Evolutionary conservation across 306 rosid genomes (phyloP), one percentile per base, ranked within the genome.

Genomic region (Cucurbita ficifolia): DNA sequence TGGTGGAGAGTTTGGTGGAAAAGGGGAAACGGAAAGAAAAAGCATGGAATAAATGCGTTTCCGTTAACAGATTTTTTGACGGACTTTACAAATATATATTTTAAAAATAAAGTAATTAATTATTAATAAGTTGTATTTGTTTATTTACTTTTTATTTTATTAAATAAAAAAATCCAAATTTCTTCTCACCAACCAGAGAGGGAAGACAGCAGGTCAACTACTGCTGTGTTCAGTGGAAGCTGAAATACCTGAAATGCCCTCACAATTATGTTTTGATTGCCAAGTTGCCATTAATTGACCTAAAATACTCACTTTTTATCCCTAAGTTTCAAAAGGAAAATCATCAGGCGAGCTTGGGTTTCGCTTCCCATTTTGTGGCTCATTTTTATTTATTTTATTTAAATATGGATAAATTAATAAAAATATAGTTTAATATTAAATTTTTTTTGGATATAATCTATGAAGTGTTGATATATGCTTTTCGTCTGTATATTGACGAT

Each of bases 21-120:
- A 65, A 65, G 5, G 42, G 19, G 17, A 21, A 5, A 6, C n/a
- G 36, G 53, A 49, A 11, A 62, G 36, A 48, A 17, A 82, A 82
- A 67, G 77, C 18, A 43, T 19, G 72, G 38, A 65, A 43, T 65
- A 65, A 81, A 76, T 83, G 85, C 80, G 87, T 74, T 57, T 74
- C 55, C 54, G 83, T 75, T 70, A 76, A 63, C 63, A 76, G 76
- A 84, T 62, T 81, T 72, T 79, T 74, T 76, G 83, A 62, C 72
- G 75, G 72, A 80, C 71, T 10, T 64, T 40, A 40, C 40, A 63
- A 63, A 63, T 11, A 63, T 13, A 5, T 60, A 7, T 13, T 12
- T 40, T 43, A 14, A 36, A 18, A 11, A 11, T 67, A 5, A 18
- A 38, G 19, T 5, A 62, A 39, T 38, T 39, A 18, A 38, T 63